These are phyloP conservation scores for Lagerstroemia fauriei DNA, from an alignment of 441 rosid species.

Conservation along the genomic window DNA sequence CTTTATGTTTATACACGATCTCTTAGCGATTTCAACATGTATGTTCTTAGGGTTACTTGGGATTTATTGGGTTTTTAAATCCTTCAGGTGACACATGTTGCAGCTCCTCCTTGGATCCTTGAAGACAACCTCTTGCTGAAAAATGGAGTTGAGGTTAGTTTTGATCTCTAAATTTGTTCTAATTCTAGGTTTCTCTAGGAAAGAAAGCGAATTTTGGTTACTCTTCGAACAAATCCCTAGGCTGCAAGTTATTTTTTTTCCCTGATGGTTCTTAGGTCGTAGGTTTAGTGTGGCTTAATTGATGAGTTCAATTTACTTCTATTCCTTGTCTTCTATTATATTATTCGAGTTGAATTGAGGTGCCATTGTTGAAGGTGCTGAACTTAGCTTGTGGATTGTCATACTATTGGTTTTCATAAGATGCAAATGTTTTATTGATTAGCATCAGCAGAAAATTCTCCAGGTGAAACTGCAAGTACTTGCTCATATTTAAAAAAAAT, in stretches of 20 bases:
- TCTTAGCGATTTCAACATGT: no score
- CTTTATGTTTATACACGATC: no score
- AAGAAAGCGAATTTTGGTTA: background rate
- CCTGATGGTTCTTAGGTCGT: no score
- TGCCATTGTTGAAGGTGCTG: background rate
- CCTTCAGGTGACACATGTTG: constrained; percentile 45
- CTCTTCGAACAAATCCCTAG: background rate
- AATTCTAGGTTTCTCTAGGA: constrained; percentile 2
- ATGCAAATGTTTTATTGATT: background rate
- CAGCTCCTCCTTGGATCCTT: constrained; percentile 45
- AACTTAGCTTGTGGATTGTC: background rate
- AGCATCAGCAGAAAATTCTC: no score
- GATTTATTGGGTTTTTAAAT: no score
- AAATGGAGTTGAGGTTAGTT: constrained; percentile 59
- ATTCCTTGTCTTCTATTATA: background rate
- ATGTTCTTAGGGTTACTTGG: no score
- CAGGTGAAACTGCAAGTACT: no score
- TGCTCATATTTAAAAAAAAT: no score
- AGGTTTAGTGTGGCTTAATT: background rate
- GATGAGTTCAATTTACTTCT: background rate
- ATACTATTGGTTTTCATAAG: background rate
- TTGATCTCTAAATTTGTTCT: background rate
- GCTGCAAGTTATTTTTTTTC: no score
- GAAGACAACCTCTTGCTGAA: constrained; percentile 57
- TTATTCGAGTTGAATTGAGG: background rate